These are phyloP conservation scores for Cordyceps cicadae DNA, from an alignment of 2,329 filamentous ascomycete species.

Conservation along the genomic window DNA sequence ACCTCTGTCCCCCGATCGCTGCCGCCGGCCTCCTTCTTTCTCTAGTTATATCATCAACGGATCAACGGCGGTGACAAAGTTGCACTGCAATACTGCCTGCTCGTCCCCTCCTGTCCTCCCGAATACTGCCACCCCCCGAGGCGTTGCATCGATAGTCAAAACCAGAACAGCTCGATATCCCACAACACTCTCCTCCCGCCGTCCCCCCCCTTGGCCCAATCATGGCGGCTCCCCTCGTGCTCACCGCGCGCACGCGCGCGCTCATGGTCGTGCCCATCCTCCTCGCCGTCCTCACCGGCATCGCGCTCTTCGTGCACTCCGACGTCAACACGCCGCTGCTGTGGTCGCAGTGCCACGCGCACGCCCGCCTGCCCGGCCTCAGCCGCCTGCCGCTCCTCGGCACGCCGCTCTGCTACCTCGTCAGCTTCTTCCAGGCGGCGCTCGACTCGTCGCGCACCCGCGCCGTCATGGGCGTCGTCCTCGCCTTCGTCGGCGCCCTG, in stretches of 20 bases:
- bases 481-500: slow-evolving; percentile 38
- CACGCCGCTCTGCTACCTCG: slow-evolving; percentile 39
- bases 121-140: neutral
- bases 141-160: neutral
- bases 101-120: neutral
- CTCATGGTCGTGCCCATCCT: slow-evolving; percentile 41
- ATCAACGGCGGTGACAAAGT: neutral
- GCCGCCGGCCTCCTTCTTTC: neutral
- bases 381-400: slow-evolving; percentile 38
- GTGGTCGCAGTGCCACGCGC: slow-evolving; percentile 46
- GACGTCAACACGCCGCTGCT: slow-evolving; percentile 45
- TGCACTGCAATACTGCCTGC: neutral
- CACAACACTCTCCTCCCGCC: neutral
- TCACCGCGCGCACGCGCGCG: slow-evolving; percentile 35
- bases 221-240: slow-evolving; percentile 7
- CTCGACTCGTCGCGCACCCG: slow-evolving; percentile 32
- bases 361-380: slow-evolving; percentile 35
- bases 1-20: neutral
- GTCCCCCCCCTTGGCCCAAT: neutral
- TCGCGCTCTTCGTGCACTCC: slow-evolving; percentile 35
- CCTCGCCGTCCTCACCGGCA: slow-evolving; percentile 34
- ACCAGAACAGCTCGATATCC: neutral
- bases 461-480: slow-evolving; percentile 33
- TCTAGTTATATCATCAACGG: neutral
- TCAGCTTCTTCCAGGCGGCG: slow-evolving; percentile 41